Evolutionary conservation across 306 rosid genomes (phyloP).

Genomic region (Vigna unguiculata): DNA sequence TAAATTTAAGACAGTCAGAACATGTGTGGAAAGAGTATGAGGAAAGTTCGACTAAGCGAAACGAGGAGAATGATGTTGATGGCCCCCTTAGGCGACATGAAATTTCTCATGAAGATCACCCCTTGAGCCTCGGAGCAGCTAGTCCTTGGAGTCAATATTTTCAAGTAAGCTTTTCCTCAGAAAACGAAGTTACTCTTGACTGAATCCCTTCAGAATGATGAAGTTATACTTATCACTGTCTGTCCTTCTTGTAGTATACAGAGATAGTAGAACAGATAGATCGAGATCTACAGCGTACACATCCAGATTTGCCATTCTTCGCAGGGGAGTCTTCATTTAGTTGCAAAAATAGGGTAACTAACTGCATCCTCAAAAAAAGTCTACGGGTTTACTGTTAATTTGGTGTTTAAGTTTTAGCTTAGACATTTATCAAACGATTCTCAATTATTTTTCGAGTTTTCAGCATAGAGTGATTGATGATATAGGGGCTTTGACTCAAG

Average conservation of each 20-base stretch:
- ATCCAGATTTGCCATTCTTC: constrained; percentile 82
- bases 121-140: constrained; percentile 74
- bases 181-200: constrained; percentile 18
- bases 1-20: constrained; percentile 75
- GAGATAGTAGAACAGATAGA: constrained; percentile 81
- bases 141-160: constrained; percentile 74
- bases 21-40: constrained; percentile 54
- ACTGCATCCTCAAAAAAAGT: not conserved
- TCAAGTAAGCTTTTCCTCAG: constrained; percentile 60
- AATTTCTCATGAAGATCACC: constrained; percentile 84
- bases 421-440: constrained; percentile 8
- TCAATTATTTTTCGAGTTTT: not conserved
- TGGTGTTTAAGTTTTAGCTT: constrained; percentile 31
- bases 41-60: constrained; percentile 45
- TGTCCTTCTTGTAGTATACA: constrained; percentile 58
- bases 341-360: constrained; percentile 70
- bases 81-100: constrained; percentile 65
- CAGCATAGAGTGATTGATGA: not conserved
- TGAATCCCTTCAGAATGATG: constrained; percentile 25
- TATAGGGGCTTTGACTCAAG: constrained; percentile 22
- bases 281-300: constrained; percentile 82
- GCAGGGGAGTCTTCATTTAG: constrained; percentile 70
- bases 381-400: constrained; percentile 3
- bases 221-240: constrained; percentile 30
- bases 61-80: constrained; percentile 53